Percentiles rank a stretch among this genome's conserved stretches.
phyloP scores from a whole-genome alignment of 345 rosid species.

The Pelargonium nanum region DNA sequence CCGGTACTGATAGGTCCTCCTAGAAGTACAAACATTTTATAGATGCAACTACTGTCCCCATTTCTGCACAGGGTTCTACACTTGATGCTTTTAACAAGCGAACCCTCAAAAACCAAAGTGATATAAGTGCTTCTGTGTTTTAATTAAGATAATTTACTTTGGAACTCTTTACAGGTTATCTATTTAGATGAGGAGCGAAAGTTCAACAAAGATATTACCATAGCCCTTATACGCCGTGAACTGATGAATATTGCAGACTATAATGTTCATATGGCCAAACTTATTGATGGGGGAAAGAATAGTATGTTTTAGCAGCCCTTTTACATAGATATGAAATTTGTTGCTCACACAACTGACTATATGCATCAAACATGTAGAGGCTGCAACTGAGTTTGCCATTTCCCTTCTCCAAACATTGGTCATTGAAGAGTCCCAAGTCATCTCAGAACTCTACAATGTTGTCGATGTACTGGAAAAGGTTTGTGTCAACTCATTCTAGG shows the following conservation, averaged over 20 bases:
- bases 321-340: neutral
- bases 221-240: constrained; percentile 77
- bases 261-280: constrained; percentile 87
- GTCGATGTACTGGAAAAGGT: constrained; percentile 95
- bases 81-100: no score
- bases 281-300: constrained; percentile 88
- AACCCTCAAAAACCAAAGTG: no score
- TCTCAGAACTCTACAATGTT: constrained; percentile 87
- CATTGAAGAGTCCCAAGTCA: constrained; percentile 70
- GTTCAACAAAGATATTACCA: constrained; percentile 77
- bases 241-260: constrained; percentile 89
- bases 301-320: constrained; percentile 38
- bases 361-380: constrained; percentile 41
- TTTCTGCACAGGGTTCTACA: no score
- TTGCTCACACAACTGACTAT: constrained; percentile 8
- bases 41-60: no score
- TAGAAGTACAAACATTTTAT: no score
- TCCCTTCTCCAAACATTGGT: constrained; percentile 79
- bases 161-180: constrained; percentile 47
- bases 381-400: constrained; percentile 71
- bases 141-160: constrained; percentile 4
- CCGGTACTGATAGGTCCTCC: no score
- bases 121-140: no score
- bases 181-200: constrained; percentile 93
- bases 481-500: neutral